Percentiles rank a stretch among this genome's conserved stretches.
phyloP scores from a whole-genome alignment of 768 basidiomycete species.

The Naganishia friedmannii region DNA sequence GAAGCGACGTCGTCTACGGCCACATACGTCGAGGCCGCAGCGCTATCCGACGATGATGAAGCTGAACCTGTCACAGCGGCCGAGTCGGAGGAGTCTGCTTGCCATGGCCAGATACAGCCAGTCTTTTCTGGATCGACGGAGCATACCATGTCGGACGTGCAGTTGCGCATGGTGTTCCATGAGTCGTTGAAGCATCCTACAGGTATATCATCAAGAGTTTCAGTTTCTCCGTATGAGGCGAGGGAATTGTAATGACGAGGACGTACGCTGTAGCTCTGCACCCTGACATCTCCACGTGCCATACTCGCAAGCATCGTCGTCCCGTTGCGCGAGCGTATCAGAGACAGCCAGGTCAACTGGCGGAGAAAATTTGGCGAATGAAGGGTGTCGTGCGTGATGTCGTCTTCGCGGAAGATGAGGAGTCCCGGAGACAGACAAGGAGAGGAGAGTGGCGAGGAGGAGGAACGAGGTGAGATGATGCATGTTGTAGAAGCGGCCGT shows the following conservation, averaged over 20 bases:
- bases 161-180: constrained; percentile 23
- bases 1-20: not conserved
- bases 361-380: not conserved
- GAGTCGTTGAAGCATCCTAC: constrained; percentile 28
- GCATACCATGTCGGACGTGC: constrained; percentile 12
- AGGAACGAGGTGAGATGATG: constrained; percentile 10
- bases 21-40: not conserved
- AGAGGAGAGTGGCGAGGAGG: not conserved
- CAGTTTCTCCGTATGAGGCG: not conserved
- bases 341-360: not conserved
- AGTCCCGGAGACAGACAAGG: not conserved
- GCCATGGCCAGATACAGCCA: constrained; percentile 31
- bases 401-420: constrained; percentile 12
- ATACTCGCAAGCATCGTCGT: constrained; percentile 20
- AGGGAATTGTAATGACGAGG: not conserved
- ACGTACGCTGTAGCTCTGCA: constrained; percentile 27
- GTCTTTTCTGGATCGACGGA: constrained; percentile 14
- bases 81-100: not conserved
- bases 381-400: constrained; percentile 6
- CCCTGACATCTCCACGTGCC: constrained; percentile 29
- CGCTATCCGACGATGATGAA: not conserved
- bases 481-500: not conserved
- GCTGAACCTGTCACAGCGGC: not conserved
- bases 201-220: not conserved
- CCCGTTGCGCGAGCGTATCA: not conserved